Percentiles rank a stretch among this genome's conserved stretches.
Evolutionary conservation across 192 early-diverging fungal species (phyloP).

Genomic region (Coemansia sp.): DNA sequence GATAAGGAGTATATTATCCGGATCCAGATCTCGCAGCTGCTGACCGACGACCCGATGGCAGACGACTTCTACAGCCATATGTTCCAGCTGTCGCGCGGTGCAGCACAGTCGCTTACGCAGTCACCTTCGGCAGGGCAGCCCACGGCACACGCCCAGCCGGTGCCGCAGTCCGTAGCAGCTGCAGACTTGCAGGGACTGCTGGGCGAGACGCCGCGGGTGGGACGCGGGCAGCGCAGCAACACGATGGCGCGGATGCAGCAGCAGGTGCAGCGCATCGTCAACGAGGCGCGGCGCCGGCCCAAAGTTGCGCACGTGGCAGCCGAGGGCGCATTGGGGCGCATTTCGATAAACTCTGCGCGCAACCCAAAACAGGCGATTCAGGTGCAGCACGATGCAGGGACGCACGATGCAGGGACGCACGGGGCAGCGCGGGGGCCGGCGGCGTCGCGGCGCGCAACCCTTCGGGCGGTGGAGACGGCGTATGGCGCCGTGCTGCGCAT

Average conservation of each 20-base stretch:
- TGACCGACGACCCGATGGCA: conserved; percentile 85
- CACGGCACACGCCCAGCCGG: background rate
- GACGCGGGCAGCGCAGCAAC: conserved; percentile 33
- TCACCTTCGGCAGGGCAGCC: conserved; percentile 9
- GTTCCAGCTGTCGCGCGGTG: conserved; percentile 69
- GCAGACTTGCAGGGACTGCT: conserved; percentile 25
- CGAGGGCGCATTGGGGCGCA: conserved; percentile 94
- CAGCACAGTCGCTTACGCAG: conserved; percentile 3
- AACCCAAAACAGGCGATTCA: conserved; percentile 86
- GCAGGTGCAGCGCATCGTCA: conserved; percentile 95
- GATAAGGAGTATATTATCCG: conserved; percentile 94
- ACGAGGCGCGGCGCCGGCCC: conserved; percentile 82
- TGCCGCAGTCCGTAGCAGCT: conserved; percentile 10
- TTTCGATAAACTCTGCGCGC: conserved; percentile 82
- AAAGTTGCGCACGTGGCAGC: conserved; percentile 82
- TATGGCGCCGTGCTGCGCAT: conserved; percentile 76
- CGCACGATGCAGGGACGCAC: conserved; percentile 14
- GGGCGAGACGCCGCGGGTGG: conserved; percentile 1
- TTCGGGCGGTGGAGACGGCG: conserved; percentile 75
- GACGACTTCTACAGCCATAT: conserved; percentile 98
- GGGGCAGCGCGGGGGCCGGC: conserved; percentile 55
- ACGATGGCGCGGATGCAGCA: conserved; percentile 81
- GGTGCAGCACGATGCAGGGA: conserved; percentile 57
- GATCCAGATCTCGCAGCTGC: conserved; percentile 93
- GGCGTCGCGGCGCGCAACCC: conserved; percentile 58